Base-by-base conservation (phyloP, 805 yeast species). In the Metschnikowia koreensis region DNA sequence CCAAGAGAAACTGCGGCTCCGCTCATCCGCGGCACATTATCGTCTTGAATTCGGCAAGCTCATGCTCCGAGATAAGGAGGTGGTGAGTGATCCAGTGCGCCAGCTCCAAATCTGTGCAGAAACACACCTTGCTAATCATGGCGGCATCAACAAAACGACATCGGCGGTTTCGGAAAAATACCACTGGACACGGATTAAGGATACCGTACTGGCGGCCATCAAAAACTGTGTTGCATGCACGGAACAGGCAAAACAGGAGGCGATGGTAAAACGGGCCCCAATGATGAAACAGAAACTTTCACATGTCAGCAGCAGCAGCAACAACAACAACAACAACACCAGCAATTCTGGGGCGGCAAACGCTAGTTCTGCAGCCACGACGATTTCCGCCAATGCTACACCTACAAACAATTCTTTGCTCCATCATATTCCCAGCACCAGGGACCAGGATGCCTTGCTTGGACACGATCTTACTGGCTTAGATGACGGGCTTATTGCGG, bases 101-200 rank as follows among this genome's bases (percentile, higher is more conserved):
- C 98, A 92, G 68, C 64, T 86, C 43, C 84, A 82, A 56, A 83
- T 93, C 31, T 89, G 92, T 34, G 77, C 82, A 8, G 86, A 84
- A 41, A 70, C 82, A 17, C 99, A 93, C 65, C 64, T 77, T 56
- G 67, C 77, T 17, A 81, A 78, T 42, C 99, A 93, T 65, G 85
- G 85, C 11, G 98, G 98, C 10, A 90, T 93, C 56, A 93, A 93
- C 70, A 89, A 86, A 62, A 85, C 96, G 1, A 91, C 97, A 0
- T 73, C 93, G 0, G 70, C 80, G 15, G 81, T 94, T 15, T 81
- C 92, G 1, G 94, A 87, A 55, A 80, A 81, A 59, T 93, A 87
- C 60, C 96, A 90, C 66, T 93, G 98, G 97, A 81, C 90, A 1
- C 81, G 96, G 47, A 87, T 93, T 56, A 92, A 94, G 68, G 90